phyloP scores from a whole-genome alignment of 164 flowering plant species.

The Macadamia tetraphylla region DNA sequence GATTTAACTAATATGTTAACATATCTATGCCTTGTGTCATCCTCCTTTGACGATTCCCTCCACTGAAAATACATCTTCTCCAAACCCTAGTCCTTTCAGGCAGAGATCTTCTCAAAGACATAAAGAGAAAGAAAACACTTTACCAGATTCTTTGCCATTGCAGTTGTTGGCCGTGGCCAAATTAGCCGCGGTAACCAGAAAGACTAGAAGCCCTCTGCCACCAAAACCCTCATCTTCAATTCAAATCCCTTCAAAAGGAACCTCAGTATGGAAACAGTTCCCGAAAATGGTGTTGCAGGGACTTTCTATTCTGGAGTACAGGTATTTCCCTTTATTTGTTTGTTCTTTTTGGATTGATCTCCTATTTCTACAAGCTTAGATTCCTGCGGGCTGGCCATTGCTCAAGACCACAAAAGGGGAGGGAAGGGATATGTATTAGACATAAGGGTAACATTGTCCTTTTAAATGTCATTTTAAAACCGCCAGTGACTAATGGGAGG shows the following conservation, averaged over 20 bases:
- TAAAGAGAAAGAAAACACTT: constrained; percentile 46
- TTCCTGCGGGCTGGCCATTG: no score
- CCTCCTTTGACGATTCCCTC: no score
- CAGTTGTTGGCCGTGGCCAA: constrained; percentile 6
- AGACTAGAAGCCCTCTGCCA: constrained; percentile 66
- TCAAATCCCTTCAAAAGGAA: constrained; percentile 68
- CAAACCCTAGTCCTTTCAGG: no score
- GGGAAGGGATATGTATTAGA: no score
- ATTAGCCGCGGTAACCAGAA: constrained; percentile 30
- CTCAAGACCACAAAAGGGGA: no score
- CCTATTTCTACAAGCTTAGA: background rate
- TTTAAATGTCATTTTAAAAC: no score
- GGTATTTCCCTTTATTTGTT: constrained; percentile 26
- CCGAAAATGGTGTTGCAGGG: constrained; percentile 33
- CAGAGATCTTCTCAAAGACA: constrained; percentile 28
- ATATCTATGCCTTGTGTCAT: no score
- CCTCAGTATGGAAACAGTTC: constrained; percentile 41
- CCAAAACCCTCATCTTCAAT: constrained; percentile 64
- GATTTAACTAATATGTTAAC: no score
- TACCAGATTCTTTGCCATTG: constrained; percentile 17
- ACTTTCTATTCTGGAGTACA: constrained; percentile 71
- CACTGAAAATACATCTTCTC: no score
- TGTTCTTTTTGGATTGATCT: background rate
- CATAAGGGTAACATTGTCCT: no score
- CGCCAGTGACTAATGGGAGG: no score